Evolutionary conservation across 2,329 filamentous ascomycete species (phyloP).

Genomic region (Alternaria sp.): DNA sequence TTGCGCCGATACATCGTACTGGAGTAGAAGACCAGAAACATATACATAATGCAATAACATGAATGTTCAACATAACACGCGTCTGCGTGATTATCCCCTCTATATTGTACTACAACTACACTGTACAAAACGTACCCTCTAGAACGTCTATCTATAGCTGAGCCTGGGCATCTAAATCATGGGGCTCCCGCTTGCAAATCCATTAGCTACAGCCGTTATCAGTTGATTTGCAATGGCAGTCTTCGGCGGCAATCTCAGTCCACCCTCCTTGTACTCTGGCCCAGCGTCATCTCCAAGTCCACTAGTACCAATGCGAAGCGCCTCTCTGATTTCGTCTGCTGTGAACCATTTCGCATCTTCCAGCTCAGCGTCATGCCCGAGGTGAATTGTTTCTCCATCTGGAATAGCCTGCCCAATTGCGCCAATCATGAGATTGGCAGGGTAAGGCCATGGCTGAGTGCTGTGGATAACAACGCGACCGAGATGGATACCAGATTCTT

Average conservation of each 20-base stretch:
- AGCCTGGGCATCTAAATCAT: slow-evolving; percentile 47
- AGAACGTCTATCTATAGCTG: neutral
- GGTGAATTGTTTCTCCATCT: slow-evolving; percentile 77
- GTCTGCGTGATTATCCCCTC: slow-evolving; percentile 5
- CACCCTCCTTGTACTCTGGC: slow-evolving; percentile 75
- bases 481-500: slow-evolving; percentile 56
- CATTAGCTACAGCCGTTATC: slow-evolving; percentile 77
- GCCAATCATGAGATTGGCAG: slow-evolving; percentile 61
- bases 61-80: neutral
- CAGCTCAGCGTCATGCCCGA: slow-evolving; percentile 89
- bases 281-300: slow-evolving; percentile 69
- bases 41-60: slow-evolving; percentile 3
- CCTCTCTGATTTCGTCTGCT: slow-evolving; percentile 79
- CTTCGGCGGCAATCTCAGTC: slow-evolving; percentile 77
- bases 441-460: slow-evolving; percentile 62
- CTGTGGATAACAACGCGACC: slow-evolving; percentile 59
- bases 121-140: neutral
- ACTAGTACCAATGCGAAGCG: slow-evolving; percentile 71
- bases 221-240: slow-evolving; percentile 94
- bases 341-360: slow-evolving; percentile 89
- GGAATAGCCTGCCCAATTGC: slow-evolving; percentile 87
- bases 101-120: neutral
- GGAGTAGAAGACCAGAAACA: slow-evolving; percentile 57
- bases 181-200: slow-evolving; percentile 65
- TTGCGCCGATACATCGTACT: slow-evolving; percentile 94